These are phyloP conservation scores for Scytalidium sp. DNA, from an alignment of 2,329 filamentous ascomycete genomes.

Conservation along the genomic window DNA sequence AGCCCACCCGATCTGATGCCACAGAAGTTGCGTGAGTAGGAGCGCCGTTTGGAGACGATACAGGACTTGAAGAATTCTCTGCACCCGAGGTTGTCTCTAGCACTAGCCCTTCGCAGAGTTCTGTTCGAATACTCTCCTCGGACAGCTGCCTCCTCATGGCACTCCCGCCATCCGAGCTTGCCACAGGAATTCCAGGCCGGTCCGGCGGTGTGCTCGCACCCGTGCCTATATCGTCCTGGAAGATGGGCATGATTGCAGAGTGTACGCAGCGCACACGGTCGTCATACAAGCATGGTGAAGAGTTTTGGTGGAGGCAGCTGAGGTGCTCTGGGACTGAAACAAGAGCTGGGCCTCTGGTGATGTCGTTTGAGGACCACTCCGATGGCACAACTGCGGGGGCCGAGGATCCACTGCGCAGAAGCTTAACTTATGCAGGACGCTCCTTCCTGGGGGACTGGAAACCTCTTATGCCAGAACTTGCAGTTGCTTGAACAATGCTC, in stretches of 20 bases:
- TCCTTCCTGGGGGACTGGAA: no score
- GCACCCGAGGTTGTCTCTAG: slow-evolving; percentile 18
- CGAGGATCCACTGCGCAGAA: neutral
- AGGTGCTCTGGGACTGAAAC: neutral
- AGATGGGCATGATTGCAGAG: slow-evolving; percentile 54
- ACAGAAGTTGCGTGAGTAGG: slow-evolving; percentile 15
- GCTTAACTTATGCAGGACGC: neutral
- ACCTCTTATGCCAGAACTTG: no score
- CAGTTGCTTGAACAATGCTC: no score
- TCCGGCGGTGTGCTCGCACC: slow-evolving; percentile 12
- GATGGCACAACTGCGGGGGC: neutral
- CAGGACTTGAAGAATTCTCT: neutral
- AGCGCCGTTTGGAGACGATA: slow-evolving; percentile 9
- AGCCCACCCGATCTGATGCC: slow-evolving; percentile 63
- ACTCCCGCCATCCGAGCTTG: slow-evolving; percentile 15
- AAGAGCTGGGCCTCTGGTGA: neutral
- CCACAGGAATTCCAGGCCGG: slow-evolving; percentile 17
- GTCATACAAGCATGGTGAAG: slow-evolving; percentile 18
- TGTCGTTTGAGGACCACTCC: neutral
- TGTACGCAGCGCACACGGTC: slow-evolving; percentile 9
- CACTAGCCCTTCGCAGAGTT: slow-evolving; percentile 58
- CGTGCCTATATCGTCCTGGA: slow-evolving; percentile 47
- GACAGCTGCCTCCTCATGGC: slow-evolving; percentile 40
- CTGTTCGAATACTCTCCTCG: slow-evolving; percentile 59
- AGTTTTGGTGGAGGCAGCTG: slow-evolving; percentile 3